A percentile compares a stretch with the other conserved stretches of the same genome.
Evolutionary conservation across 2,329 filamentous ascomycete genomes (phyloP).

Genomic region (Fusarium incarnatum): DNA sequence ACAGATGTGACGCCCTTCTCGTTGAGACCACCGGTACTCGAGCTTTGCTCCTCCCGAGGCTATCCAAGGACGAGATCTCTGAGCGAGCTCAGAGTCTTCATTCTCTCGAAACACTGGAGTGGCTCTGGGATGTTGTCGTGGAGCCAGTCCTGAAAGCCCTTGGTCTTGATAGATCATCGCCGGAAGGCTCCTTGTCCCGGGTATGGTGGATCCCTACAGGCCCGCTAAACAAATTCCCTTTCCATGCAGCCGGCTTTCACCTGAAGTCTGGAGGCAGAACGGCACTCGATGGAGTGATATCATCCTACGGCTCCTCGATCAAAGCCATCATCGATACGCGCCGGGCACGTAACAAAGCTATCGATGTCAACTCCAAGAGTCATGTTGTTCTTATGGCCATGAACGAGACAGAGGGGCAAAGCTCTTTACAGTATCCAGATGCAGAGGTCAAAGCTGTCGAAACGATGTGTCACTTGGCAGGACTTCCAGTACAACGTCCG

Average conservation of each 20-base stretch:
- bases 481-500: not conserved
- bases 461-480: not conserved
- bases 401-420: not conserved
- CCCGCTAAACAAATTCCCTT: not conserved
- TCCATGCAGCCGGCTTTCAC: not conserved
- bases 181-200: not conserved
- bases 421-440: not conserved
- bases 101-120: not conserved
- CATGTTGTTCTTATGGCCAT: not conserved
- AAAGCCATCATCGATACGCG: not conserved
- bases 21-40: not conserved
- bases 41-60: not conserved
- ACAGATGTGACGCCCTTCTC: not conserved
- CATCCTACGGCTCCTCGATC: not conserved
- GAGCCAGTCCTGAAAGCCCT: not conserved
- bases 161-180: accelerated
- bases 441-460: not conserved
- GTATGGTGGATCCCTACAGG: not conserved
- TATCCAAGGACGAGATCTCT: not conserved
- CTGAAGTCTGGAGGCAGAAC: not conserved
- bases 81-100: not conserved
- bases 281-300: not conserved
- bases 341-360: too few relatives aligned
- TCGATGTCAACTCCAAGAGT: not conserved
- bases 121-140: not conserved